These are phyloP conservation scores for Metarhizium guizhouense DNA, from an alignment of 2,329 filamentous ascomycete genomes.

Conservation along the genomic window DNA sequence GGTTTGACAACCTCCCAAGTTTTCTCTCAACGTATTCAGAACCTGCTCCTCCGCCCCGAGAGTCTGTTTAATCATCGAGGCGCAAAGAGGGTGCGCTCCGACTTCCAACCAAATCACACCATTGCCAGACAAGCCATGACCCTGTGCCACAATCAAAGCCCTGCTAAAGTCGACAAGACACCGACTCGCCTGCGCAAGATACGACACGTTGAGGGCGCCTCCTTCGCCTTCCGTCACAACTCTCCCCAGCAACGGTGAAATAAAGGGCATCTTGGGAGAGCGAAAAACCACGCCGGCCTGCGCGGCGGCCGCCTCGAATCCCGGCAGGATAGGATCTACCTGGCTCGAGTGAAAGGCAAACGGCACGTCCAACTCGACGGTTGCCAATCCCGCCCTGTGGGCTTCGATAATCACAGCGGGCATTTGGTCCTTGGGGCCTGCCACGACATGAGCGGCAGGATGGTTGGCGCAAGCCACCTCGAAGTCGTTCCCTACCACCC, in stretches of 20 bases:
- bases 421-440: slow-evolving; percentile 3
- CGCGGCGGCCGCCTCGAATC: slow-evolving; percentile 26
- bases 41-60: not conserved
- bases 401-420: not conserved
- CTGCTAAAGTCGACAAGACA: not conserved
- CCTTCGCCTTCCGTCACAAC: slow-evolving; percentile 22
- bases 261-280: slow-evolving; percentile 7
- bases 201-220: not conserved
- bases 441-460: slow-evolving; percentile 45
- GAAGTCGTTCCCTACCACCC: slow-evolving; percentile 31
- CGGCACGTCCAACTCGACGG: slow-evolving; percentile 19
- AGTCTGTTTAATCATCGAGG: not conserved
- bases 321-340: slow-evolving; percentile 31
- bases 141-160: not conserved
- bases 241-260: slow-evolving; percentile 36
- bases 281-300: slow-evolving; percentile 1
- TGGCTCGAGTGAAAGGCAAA: slow-evolving; percentile 26
- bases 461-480: slow-evolving; percentile 51
- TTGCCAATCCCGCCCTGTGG: slow-evolving; percentile 12
- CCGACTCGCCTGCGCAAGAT: not conserved
- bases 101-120: not conserved
- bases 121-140: not conserved
- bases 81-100: not conserved
- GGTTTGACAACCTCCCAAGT: not conserved
- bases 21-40: not conserved